These are phyloP conservation scores for Leccinum variicolor DNA, from an alignment of 768 basidiomycete genomes.

Conservation along the genomic window DNA sequence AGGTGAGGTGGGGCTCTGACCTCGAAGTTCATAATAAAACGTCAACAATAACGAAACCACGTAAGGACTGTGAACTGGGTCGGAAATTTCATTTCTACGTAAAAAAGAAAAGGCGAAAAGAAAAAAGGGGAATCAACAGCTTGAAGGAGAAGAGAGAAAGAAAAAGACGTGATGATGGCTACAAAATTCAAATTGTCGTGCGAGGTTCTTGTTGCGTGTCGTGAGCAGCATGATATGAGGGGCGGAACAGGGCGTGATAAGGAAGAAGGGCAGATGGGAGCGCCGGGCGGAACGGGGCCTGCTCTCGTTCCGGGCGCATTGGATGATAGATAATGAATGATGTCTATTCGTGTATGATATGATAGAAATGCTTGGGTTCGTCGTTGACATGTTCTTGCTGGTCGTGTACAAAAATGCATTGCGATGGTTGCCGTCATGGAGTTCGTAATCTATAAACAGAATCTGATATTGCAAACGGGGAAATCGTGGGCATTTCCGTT, in stretches of 20 bases:
- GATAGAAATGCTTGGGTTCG: conserved; percentile 16
- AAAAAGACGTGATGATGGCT: conserved; percentile 4
- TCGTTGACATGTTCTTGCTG: conserved; percentile 16
- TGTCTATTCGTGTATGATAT: conserved; percentile 14
- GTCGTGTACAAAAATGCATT: conserved; percentile 26
- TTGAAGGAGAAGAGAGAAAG: background rate
- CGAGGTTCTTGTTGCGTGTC: conserved; percentile 8
- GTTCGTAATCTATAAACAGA: conserved; percentile 19
- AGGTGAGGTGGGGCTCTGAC: background rate
- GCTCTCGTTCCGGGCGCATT: conserved; percentile 6
- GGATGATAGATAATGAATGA: conserved; percentile 5
- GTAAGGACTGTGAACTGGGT: conserved; percentile 16
- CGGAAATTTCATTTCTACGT: conserved; percentile 14
- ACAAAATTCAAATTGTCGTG: conserved; percentile 5
- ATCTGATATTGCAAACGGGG: background rate
- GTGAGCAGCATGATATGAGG: conserved; percentile 17
- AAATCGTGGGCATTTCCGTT: background rate
- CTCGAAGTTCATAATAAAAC: background rate
- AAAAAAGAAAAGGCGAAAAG: background rate
- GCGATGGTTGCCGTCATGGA: conserved; percentile 19
- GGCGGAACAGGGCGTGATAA: conserved; percentile 1
- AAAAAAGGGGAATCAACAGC: background rate
- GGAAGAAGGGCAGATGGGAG: background rate
- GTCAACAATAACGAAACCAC: conserved; percentile 2
- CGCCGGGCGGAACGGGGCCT: conserved; percentile 4